Evolutionary conservation across 371 early-diverging fungal genomes (phyloP).

Genomic region (Mucor indicus): DNA sequence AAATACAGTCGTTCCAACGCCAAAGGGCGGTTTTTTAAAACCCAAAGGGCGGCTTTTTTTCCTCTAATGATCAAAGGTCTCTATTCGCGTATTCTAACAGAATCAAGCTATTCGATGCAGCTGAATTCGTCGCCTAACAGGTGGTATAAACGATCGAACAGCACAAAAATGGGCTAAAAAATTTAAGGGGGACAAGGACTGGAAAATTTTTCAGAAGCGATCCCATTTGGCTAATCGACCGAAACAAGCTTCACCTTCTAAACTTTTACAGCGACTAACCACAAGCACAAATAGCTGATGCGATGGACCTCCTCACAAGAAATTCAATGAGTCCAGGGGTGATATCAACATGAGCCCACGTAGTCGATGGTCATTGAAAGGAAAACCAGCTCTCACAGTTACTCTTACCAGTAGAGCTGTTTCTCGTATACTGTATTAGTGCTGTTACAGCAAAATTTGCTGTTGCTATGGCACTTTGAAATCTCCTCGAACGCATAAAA

Average conservation of each 20-base stretch:
- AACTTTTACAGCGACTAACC: constrained; percentile 8
- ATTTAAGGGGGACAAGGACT: constrained; percentile 17
- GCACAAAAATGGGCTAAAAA: constrained; percentile 17
- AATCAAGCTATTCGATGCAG: constrained; percentile 11
- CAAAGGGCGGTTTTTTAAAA: too few species aligned
- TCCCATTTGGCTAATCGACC: constrained; percentile 15
- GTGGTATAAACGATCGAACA: constrained; percentile 10
- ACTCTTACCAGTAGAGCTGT: constrained; percentile 2
- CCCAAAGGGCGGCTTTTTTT: too few species aligned
- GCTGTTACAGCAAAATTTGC: constrained; percentile 6
- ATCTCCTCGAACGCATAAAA: constrained; percentile 11
- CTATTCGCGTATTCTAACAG: constrained; percentile 12
- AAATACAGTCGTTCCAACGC: too few species aligned
- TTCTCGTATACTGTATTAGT: constrained; percentile 7
- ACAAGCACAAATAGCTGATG: constrained; percentile 12
- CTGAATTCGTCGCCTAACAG: constrained; percentile 5
- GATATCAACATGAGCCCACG: too few species aligned
- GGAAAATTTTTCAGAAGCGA: constrained; percentile 16
- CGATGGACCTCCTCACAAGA: constrained; percentile 11
- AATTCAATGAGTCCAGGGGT: constrained; percentile 7
- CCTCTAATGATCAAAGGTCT: constrained; percentile 16
- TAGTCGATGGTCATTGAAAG: too few species aligned
- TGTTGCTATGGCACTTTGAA: constrained; percentile 9
- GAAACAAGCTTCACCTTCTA: constrained; percentile 16
- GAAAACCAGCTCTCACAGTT: constrained; percentile 16